Conservation (phyloP, 176 grass and related monocot species). For the Hsuehochloa calcarea region DNA sequence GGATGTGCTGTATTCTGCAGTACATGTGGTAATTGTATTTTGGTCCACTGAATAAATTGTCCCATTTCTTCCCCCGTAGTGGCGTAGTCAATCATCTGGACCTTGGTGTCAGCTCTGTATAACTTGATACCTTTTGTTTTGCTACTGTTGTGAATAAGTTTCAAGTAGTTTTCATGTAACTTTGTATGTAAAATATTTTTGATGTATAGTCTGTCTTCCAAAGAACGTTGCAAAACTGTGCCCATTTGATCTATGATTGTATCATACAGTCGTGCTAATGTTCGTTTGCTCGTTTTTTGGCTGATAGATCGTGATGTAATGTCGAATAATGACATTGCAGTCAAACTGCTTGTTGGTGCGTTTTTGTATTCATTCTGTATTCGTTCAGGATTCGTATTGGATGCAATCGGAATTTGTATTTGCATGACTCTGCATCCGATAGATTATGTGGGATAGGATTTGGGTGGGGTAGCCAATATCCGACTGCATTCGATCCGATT, state of each 20-base stretch:
- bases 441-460: background rate
- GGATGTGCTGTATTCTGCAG: background rate
- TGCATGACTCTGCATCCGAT: background rate
- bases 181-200: background rate
- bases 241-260: background rate
- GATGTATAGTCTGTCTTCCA: background rate
- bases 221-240: background rate
- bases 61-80: background rate
- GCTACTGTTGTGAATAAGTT: background rate
- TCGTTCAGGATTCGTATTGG: background rate
- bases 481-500: background rate
- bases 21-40: conserved; percentile 15
- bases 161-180: background rate
- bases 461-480: background rate
- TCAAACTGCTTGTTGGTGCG: background rate
- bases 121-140: background rate
- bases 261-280: background rate
- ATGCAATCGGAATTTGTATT: background rate
- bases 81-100: background rate
- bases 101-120: background rate
- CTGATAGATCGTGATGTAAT: background rate
- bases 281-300: background rate
- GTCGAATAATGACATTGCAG: background rate
- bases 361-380: background rate
- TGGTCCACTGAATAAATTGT: background rate